Conservation (phyloP, 1,284 basidiomycete genomes). For the Schizophyllum amplum region DNA sequence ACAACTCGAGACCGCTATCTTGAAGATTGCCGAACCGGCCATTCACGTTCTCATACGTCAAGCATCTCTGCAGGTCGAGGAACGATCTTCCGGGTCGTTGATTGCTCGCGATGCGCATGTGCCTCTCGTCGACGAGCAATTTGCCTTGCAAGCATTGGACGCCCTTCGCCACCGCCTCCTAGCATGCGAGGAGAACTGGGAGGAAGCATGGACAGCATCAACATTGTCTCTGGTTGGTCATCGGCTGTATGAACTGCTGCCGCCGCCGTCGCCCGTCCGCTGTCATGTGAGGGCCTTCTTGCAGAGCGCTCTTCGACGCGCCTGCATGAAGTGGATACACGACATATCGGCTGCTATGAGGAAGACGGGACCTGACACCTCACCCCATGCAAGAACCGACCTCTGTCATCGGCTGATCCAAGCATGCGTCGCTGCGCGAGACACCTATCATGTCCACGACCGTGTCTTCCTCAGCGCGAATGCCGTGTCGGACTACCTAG, state of each 20-base stretch:
- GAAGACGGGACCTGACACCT: constrained; percentile 14
- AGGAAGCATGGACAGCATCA: constrained; percentile 27
- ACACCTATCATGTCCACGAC: constrained; percentile 11
- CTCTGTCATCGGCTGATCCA: constrained; percentile 14
- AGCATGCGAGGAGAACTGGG: constrained; percentile 33
- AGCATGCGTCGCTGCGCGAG: not conserved
- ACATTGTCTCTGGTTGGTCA: constrained; percentile 17
- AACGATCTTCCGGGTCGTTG: constrained; percentile 9
- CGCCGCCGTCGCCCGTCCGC: not conserved
- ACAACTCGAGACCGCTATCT: constrained; percentile 26
- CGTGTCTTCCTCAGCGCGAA: not conserved
- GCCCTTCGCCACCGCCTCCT: constrained; percentile 23
- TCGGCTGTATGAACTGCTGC: constrained; percentile 1
- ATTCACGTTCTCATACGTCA: constrained; percentile 33
- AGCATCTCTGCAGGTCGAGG: constrained; percentile 35
- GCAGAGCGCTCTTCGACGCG: constrained; percentile 15
- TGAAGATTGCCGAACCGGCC: constrained; percentile 29
- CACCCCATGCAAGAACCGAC: constrained; percentile 9
- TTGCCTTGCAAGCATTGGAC: constrained; percentile 24
- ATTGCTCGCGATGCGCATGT: constrained; percentile 24
- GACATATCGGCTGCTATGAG: constrained; percentile 14
- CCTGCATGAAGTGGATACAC: constrained; percentile 26
- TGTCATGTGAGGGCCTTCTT: not conserved
- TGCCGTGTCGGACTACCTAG: not conserved
- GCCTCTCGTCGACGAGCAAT: constrained; percentile 22